phyloP scores from a whole-genome alignment of 306 rosid genomes.

The Acmispon strigosus region DNA sequence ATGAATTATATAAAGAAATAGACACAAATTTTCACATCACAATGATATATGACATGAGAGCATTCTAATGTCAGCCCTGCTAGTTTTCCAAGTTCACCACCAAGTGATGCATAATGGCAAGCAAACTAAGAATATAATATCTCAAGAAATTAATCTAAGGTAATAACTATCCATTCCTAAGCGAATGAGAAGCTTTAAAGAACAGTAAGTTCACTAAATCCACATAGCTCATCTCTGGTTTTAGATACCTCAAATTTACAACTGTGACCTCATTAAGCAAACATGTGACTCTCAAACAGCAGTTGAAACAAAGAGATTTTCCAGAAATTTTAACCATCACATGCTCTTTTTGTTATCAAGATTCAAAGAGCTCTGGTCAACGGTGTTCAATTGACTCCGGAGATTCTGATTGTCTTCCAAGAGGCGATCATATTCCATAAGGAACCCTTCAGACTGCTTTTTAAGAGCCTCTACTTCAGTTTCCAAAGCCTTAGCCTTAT shows the following conservation, averaged over 20 bases:
- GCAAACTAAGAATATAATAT: not conserved
- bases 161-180: not conserved
- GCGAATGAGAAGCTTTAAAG: constrained; percentile 12
- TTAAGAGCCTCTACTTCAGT: constrained; percentile 68
- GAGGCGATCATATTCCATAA: constrained; percentile 82
- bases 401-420: constrained; percentile 77
- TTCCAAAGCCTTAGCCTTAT: constrained; percentile 48
- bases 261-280: constrained; percentile 17
- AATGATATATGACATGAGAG: too few relatives aligned
- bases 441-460: constrained; percentile 82
- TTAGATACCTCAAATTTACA: not conserved
- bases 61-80: too few relatives aligned
- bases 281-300: not conserved
- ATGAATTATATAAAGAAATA: too few relatives aligned
- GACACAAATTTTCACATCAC: too few relatives aligned
- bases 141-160: not conserved
- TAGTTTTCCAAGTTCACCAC: not conserved
- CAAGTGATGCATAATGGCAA: not conserved
- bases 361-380: constrained; percentile 44
- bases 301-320: constrained; percentile 13
- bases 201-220: constrained; percentile 5
- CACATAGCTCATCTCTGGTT: not conserved
- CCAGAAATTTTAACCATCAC: constrained; percentile 19
- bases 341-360: constrained; percentile 43
- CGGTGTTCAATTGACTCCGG: constrained; percentile 57